These are phyloP conservation scores for Zizania latifolia DNA, from an alignment of 176 grass and related monocot genomes.

Conservation along the genomic window DNA sequence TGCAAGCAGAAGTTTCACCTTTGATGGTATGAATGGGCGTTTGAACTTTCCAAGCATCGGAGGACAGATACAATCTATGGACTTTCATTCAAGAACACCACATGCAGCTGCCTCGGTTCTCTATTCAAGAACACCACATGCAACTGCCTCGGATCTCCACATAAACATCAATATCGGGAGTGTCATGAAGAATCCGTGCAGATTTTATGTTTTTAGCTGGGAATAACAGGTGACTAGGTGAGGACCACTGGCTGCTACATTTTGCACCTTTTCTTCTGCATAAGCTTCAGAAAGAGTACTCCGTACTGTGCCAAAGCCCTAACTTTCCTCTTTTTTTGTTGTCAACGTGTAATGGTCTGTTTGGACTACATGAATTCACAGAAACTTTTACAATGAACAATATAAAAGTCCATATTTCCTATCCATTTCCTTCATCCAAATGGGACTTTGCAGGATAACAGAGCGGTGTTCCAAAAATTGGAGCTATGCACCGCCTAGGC, in stretches of 20 bases:
- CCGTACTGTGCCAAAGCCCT: not conserved
- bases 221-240: conserved; percentile 40
- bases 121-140: conserved; percentile 11
- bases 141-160: conserved; percentile 15
- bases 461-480: not conserved
- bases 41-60: not conserved
- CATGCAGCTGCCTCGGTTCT: conserved; percentile 5
- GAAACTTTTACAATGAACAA: not conserved
- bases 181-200: conserved; percentile 26
- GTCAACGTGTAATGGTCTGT: not conserved
- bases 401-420: not conserved
- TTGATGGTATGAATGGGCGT: not conserved
- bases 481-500: no score
- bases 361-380: not conserved
- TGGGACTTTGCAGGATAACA: not conserved
- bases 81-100: not conserved
- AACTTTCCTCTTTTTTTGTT: not conserved
- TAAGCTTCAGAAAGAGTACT: conserved; percentile 26
- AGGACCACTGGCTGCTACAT: conserved; percentile 17
- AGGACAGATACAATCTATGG: not conserved
- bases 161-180: conserved; percentile 3
- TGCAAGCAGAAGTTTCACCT: conserved; percentile 12
- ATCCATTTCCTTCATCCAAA: not conserved
- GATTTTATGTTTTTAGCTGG: conserved; percentile 16
- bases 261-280: not conserved